These are phyloP conservation scores for Leccinum ochraceum DNA, from an alignment of 768 basidiomycete species.

Conservation along the genomic window DNA sequence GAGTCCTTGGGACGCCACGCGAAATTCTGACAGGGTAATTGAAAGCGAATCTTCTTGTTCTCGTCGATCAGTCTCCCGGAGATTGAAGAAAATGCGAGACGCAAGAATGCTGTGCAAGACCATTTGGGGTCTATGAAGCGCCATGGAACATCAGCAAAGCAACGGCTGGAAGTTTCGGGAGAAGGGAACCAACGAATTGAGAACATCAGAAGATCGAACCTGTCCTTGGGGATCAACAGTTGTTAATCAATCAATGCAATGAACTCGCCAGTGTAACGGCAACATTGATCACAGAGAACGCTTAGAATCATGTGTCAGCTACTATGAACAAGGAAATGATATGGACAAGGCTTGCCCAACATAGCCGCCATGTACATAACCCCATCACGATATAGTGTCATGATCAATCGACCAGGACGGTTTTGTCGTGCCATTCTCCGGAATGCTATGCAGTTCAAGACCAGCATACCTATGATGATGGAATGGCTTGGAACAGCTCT, in stretches of 20 bases:
- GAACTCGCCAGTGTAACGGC: slow-evolving; percentile 15
- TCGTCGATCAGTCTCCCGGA: slow-evolving; percentile 19
- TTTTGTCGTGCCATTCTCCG: slow-evolving; percentile 13
- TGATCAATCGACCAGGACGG: slow-evolving; percentile 12
- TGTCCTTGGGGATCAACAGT: background rate
- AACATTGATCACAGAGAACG: slow-evolving; percentile 20
- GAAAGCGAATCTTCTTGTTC: background rate
- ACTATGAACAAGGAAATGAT: background rate
- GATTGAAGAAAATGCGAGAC: slow-evolving; percentile 28
- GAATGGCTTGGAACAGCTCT: background rate
- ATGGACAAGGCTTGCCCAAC: slow-evolving; percentile 1
- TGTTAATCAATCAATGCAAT: background rate
- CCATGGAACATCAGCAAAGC: slow-evolving; percentile 2
- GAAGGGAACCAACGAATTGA: slow-evolving; percentile 19
- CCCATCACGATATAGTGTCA: slow-evolving; percentile 20
- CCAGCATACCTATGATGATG: slow-evolving; percentile 15
- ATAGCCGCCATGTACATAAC: slow-evolving; percentile 22
- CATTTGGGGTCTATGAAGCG: slow-evolving; percentile 18
- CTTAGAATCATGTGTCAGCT: slow-evolving; percentile 1
- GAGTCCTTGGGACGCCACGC: background rate
- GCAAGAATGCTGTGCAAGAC: slow-evolving; percentile 26
- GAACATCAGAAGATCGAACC: slow-evolving; percentile 18
- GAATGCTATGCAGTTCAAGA: slow-evolving; percentile 20
- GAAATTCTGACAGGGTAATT: slow-evolving; percentile 11
- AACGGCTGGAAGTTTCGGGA: background rate